Conservation (phyloP, 2,329 filamentous ascomycete species). For the Pseudocercospora vitis region DNA sequence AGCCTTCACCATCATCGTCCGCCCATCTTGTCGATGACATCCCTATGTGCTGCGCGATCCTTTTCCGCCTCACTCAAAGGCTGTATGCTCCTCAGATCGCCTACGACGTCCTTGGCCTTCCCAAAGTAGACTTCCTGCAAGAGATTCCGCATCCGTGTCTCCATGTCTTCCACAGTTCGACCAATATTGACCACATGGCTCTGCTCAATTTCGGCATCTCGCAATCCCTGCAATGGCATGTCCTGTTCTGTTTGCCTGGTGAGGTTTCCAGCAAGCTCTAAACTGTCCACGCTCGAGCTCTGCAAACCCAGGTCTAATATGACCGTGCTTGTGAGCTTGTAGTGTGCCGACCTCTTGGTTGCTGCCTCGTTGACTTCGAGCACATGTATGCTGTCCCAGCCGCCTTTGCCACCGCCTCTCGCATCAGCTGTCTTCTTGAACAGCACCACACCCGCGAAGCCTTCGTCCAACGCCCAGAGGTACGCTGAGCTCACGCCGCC, state of each 20-base stretch:
- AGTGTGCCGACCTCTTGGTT: conserved; percentile 85
- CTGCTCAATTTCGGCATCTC: conserved; percentile 69
- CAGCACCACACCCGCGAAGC: conserved; percentile 92
- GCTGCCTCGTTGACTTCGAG: conserved; percentile 82
- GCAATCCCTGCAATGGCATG: conserved; percentile 61
- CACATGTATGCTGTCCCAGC: conserved; percentile 98
- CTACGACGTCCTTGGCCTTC: conserved; percentile 97
- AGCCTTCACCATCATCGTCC: conserved; percentile 10
- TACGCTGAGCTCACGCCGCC: conserved; percentile 95
- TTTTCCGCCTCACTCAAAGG: conserved; percentile 80
- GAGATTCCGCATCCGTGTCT: conserved; percentile 97
- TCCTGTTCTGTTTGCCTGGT: conserved; percentile 94
- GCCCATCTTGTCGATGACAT: conserved; percentile 69
- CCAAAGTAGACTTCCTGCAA: conserved; percentile 99
- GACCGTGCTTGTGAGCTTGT: conserved; percentile 96
- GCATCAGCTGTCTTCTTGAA: conserved; percentile 78
- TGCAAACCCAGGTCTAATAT: conserved; percentile 81
- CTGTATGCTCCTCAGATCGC: conserved; percentile 84
- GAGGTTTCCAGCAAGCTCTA: conserved; percentile 97
- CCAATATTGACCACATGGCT: conserved; percentile 96
- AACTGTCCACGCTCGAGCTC: conserved; percentile 68
- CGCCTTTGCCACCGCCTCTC: conserved; percentile 39
- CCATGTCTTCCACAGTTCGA: conserved; percentile 95
- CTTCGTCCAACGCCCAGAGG: conserved; percentile 97
- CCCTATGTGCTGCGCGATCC: conserved; percentile 81